A percentile compares a stretch with the other conserved stretches of the same genome.
Conservation (phyloP, 768 basidiomycete genomes). For the Russula ochroleuca region DNA sequence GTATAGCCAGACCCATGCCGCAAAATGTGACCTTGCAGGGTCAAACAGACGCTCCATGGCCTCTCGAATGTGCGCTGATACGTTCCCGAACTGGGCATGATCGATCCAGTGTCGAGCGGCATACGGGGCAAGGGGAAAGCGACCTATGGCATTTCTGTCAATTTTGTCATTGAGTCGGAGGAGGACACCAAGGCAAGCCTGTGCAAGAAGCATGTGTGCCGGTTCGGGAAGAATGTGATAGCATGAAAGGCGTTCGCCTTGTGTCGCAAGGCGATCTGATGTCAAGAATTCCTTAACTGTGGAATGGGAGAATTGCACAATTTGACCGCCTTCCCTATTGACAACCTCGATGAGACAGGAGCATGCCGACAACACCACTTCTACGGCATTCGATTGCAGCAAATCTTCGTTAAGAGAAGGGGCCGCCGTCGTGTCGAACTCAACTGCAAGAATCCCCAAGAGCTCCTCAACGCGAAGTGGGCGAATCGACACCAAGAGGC, state of each 20-base stretch:
- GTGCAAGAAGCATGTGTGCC: background rate
- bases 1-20: slow-evolving; percentile 10
- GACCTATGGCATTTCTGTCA: background rate
- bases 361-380: slow-evolving; percentile 6
- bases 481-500: slow-evolving; percentile 1
- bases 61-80: background rate
- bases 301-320: background rate
- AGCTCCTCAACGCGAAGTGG: slow-evolving; percentile 11
- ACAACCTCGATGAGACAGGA: slow-evolving; percentile 1
- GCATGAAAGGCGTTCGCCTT: background rate
- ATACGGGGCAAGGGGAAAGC: background rate
- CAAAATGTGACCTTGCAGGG: background rate
- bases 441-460: slow-evolving; percentile 10
- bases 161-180: background rate
- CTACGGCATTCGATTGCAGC: slow-evolving; percentile 5
- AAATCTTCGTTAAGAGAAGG: background rate
- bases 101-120: background rate
- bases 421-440: background rate
- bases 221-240: slow-evolving; percentile 6
- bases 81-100: background rate
- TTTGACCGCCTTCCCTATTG: background rate
- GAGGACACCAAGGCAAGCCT: background rate
- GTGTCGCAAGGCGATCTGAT: background rate
- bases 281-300: background rate
- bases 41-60: slow-evolving; percentile 7